Conservation (phyloP, 495 filamentous ascomycete genomes). For the Aspergillus ostianus region DNA sequence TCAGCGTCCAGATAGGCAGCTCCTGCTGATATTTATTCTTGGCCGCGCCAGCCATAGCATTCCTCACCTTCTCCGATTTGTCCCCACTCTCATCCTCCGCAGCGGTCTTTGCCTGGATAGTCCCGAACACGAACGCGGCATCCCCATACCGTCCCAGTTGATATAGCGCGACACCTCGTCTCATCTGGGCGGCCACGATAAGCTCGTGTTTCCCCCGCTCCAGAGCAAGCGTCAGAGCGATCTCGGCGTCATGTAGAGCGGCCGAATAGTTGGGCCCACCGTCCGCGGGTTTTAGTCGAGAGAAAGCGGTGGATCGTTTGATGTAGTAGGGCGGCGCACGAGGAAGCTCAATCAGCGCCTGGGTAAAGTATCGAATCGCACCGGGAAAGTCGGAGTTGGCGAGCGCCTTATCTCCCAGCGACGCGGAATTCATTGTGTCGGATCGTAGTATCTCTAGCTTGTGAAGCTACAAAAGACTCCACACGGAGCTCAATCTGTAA, state of each 20-base stretch:
- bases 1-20: conserved; percentile 61
- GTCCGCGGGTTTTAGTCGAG: conserved; percentile 55
- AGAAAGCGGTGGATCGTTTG: conserved; percentile 80
- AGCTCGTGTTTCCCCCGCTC: conserved; percentile 77
- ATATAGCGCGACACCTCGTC: conserved; percentile 73
- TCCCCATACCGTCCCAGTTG: conserved; percentile 72
- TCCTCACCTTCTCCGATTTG: conserved; percentile 32
- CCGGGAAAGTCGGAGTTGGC: conserved; percentile 56
- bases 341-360: conserved; percentile 64
- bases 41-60: conserved; percentile 47
- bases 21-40: conserved; percentile 53
- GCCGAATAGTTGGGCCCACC: conserved; percentile 45
- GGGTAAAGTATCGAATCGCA: conserved; percentile 72
- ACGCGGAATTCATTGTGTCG: conserved; percentile 58
- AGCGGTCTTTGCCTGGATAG: conserved; percentile 58
- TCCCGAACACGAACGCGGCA: conserved; percentile 67
- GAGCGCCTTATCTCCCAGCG: conserved; percentile 64
- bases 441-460: conserved; percentile 1
- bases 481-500: not conserved
- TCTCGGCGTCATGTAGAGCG: conserved; percentile 79
- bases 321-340: conserved; percentile 80
- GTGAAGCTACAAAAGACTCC: not conserved
- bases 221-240: conserved; percentile 64
- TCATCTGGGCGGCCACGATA: conserved; percentile 77
- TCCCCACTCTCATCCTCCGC: conserved; percentile 47